These are phyloP conservation scores for Scheffersomyces segobiensis DNA, from an alignment of 1,139 yeast genomes.

Conservation along the genomic window DNA sequence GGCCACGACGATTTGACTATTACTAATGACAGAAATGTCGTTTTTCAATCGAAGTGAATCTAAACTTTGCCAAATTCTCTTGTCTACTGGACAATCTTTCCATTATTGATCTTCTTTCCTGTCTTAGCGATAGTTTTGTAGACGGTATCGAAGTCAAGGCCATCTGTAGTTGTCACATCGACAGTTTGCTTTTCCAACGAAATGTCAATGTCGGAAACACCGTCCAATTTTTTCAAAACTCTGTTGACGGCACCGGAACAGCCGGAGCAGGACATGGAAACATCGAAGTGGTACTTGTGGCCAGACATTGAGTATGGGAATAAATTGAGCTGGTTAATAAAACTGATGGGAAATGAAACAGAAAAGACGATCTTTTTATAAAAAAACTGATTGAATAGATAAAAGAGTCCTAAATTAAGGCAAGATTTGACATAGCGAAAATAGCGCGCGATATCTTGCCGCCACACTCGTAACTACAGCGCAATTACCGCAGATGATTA, in stretches of 20 bases:
- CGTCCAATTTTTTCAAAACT: conserved; percentile 71
- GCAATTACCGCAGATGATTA: neutral
- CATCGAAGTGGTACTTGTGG: conserved; percentile 73
- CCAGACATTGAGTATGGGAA: conserved; percentile 32
- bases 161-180: conserved; percentile 61
- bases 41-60: conserved; percentile 1
- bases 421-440: neutral
- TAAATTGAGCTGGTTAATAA: neutral
- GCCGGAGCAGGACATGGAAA: conserved; percentile 80
- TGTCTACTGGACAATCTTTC: conserved; percentile 43
- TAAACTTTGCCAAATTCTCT: neutral
- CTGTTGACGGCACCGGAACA: conserved; percentile 87
- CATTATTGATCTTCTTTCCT: conserved; percentile 79
- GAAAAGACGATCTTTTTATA: neutral
- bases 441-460: neutral
- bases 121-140: conserved; percentile 81
- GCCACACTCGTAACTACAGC: neutral
- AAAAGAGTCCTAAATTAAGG: neutral
- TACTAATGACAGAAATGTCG: neutral
- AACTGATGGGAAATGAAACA: neutral
- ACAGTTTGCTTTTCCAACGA: conserved; percentile 83
- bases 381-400: neutral
- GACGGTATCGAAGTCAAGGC: conserved; percentile 71
- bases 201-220: conserved; percentile 70
- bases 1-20: neutral